Evolutionary conservation across 305 asterid genomes (phyloP).

Genomic region (Nicotiana rustica): DNA sequence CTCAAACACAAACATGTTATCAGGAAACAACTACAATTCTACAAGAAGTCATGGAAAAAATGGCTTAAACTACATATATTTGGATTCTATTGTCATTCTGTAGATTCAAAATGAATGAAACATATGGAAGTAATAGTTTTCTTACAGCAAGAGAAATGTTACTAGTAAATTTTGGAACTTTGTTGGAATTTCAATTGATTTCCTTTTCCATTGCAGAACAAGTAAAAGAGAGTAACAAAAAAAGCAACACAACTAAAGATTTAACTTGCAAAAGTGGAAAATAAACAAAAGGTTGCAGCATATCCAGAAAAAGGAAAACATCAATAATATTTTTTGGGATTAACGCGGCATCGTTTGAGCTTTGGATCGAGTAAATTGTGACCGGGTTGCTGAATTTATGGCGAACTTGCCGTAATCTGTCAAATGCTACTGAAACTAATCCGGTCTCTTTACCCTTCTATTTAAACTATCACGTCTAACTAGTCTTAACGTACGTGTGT

Average conservation of each 20-base stretch:
- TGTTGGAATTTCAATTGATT: conserved; percentile 4
- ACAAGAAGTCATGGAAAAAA: conserved; percentile 71
- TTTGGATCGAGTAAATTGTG: too few species aligned
- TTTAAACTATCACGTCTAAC: too few species aligned
- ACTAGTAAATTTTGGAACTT: conserved; percentile 1
- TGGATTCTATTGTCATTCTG: neutral
- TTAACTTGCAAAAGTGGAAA: neutral
- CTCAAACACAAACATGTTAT: conserved; percentile 55
- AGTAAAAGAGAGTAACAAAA: neutral
- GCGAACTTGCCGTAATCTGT: too few species aligned
- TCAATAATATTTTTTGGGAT: too few species aligned
- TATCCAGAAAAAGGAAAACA: too few species aligned
- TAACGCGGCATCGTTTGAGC: too few species aligned
- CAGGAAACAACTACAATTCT: conserved; percentile 62
- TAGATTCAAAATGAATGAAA: neutral
- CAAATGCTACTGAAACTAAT: too few species aligned
- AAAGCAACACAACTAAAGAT: neutral
- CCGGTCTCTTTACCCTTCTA: too few species aligned
- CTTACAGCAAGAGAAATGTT: neutral
- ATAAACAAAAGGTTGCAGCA: too few species aligned
- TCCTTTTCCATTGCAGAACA: neutral
- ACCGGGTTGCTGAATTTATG: too few species aligned
- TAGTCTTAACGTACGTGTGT: too few species aligned
- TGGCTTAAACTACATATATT: conserved; percentile 54
- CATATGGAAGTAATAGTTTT: conserved; percentile 1